phyloP scores from a whole-genome alignment of 2,329 filamentous ascomycete genomes.

The Pseudogymnoascus sp. region DNA sequence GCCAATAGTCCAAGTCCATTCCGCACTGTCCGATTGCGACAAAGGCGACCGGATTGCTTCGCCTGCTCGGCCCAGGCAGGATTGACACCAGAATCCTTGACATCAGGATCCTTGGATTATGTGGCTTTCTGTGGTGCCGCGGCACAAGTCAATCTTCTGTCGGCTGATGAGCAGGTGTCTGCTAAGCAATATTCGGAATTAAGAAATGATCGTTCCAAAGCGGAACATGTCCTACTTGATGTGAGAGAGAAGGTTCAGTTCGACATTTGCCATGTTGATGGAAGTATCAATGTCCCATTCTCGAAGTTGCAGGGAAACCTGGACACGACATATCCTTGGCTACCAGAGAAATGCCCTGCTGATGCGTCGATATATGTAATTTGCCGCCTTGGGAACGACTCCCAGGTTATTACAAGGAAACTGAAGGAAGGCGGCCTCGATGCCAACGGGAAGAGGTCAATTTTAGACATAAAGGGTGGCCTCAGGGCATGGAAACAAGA shows the following conservation, averaged over 20 bases:
- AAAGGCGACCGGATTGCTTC: conserved; percentile 61
- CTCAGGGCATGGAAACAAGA: conserved; percentile 64
- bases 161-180: conserved; percentile 58
- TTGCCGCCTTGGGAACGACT: conserved; percentile 71
- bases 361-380: conserved; percentile 60
- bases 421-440: conserved; percentile 53
- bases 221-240: conserved; percentile 60
- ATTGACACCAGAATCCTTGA: conserved; percentile 56
- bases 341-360: conserved; percentile 33
- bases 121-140: conserved; percentile 72
- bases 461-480: conserved; percentile 66
- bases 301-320: conserved; percentile 39
- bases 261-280: conserved; percentile 66
- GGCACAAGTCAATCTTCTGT: conserved; percentile 47
- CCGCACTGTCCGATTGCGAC: conserved; percentile 65
- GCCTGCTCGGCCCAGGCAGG: conserved; percentile 61
- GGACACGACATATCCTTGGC: conserved; percentile 26
- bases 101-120: conserved; percentile 67
- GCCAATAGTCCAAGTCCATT: conserved; percentile 51
- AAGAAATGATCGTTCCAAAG: conserved; percentile 18
- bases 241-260: conserved; percentile 81
- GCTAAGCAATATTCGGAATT: conserved; percentile 46
- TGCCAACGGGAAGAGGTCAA: conserved; percentile 41
- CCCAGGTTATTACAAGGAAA: conserved; percentile 59
- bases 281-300: conserved; percentile 69